These are phyloP conservation scores for Zymoseptoria brevis DNA, from an alignment of 2,329 filamentous ascomycete species.

Conservation along the genomic window DNA sequence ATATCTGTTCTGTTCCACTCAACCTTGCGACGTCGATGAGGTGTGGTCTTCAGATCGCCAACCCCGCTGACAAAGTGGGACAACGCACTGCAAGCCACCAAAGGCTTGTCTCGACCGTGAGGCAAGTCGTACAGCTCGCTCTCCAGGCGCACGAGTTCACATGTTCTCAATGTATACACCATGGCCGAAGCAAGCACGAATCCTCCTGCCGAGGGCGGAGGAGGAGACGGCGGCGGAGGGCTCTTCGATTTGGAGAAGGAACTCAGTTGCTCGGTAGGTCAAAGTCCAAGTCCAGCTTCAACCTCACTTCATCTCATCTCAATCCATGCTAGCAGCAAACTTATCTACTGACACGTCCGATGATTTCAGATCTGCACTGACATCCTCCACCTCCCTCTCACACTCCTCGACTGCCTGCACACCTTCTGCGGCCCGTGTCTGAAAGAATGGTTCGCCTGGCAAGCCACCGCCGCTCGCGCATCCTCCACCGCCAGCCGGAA, in stretches of 20 bases:
- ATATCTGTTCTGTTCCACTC: not conserved
- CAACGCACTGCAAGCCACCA: not conserved
- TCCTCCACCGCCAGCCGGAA: constrained; percentile 27
- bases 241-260: constrained; percentile 73
- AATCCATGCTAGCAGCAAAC: too few species aligned
- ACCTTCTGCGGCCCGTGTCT: constrained; percentile 94
- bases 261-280: constrained; percentile 86
- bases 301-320: not conserved
- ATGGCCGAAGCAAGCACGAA: not conserved
- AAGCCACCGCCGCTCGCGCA: constrained; percentile 51
- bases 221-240: constrained; percentile 6
- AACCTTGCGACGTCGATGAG: not conserved
- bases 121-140: not conserved
- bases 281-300: not conserved
- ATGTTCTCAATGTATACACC: not conserved
- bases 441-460: constrained; percentile 90
- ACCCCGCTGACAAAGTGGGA: not conserved
- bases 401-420: constrained; percentile 33
- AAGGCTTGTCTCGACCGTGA: not conserved
- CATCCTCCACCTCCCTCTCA: constrained; percentile 37
- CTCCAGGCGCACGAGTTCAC: not conserved
- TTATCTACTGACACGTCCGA: constrained; percentile 4
- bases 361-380: constrained; percentile 87
- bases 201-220: not conserved
- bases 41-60: not conserved